A percentile compares a stretch with the other conserved stretches of the same genome.
phyloP scores from a whole-genome alignment of 768 basidiomycete genomes.

The Harrya chromipes region DNA sequence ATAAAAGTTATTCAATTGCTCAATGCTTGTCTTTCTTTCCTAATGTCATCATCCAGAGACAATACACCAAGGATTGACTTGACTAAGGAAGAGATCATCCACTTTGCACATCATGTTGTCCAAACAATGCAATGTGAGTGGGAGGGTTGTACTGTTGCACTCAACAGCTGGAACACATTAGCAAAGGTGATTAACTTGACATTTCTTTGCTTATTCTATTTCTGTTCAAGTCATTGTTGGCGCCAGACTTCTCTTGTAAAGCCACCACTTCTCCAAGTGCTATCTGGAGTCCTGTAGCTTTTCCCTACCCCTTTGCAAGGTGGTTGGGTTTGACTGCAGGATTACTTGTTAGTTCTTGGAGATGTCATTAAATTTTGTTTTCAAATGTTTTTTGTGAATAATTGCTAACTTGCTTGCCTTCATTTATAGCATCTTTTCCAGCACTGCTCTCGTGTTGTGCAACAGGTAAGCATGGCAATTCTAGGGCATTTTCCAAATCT shows the following conservation, averaged over 20 bases:
- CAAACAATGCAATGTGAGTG: slow-evolving; percentile 30
- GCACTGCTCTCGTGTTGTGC: slow-evolving; percentile 21
- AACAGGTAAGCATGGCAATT: slow-evolving; percentile 7
- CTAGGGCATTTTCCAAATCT: neutral
- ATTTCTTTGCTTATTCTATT: slow-evolving; percentile 2
- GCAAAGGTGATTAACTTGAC: slow-evolving; percentile 26
- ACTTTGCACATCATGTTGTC: slow-evolving; percentile 24
- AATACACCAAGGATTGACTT: slow-evolving; percentile 18
- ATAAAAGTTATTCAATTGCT: neutral
- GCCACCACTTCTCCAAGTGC: slow-evolving; percentile 1
- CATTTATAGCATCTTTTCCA: slow-evolving; percentile 23
- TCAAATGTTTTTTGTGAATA: neutral
- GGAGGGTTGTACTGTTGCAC: slow-evolving; percentile 22
- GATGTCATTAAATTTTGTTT: neutral
- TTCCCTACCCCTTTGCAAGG: slow-evolving; percentile 7
- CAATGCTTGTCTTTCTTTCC: neutral
- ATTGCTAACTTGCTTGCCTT: slow-evolving; percentile 8
- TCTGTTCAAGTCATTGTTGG: slow-evolving; percentile 2
- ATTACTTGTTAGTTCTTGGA: slow-evolving; percentile 19
- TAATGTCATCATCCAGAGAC: slow-evolving; percentile 10
- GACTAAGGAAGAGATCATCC: slow-evolving; percentile 18
- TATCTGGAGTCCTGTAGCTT: slow-evolving; percentile 14
- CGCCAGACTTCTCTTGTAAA: neutral
- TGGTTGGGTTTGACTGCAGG: slow-evolving; percentile 17
- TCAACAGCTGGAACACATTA: slow-evolving; percentile 30